Base-by-base conservation (phyloP, 2,329 filamentous ascomycete species). In the Penicillium sp. region DNA sequence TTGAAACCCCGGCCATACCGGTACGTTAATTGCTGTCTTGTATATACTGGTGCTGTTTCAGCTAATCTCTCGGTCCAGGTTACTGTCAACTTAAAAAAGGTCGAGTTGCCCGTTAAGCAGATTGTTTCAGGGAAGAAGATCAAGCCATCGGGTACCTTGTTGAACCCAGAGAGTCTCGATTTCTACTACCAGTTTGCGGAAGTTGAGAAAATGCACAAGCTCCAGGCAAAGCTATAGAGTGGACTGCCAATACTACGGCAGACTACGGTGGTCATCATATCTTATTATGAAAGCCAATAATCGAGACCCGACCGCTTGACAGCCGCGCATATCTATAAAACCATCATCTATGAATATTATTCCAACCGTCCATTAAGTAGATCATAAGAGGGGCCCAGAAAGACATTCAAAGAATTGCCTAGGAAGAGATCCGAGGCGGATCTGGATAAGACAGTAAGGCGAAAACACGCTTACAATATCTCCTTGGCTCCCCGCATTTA, bases 81-180 rank as follows among this genome's bases (percentile, higher is more conserved):
- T 0, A 94, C 89, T 0, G 84, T 94, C 56, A 94, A 92, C 66
- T 72, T 89, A 44, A 94, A 94, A 69, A 94, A 94, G 70, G 89
- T 94, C 4, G 89, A 94, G 68, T 63, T 94, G 46, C 89, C 89
- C 0, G 87, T 94, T 27, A 94, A 94, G 74, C 86, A 89, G 65
- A 94, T 94, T 56, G 85, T 94, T 0, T 90, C 83, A 0, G 89
- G 89, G 0, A 83, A 85, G 61, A 81, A 74, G 22, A 82, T 94
- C 65, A 90, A 87, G 70, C 82, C 88, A 0, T 89, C 86, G 44
- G 88, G 88, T 1, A 92, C 89, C 4, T 70, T 94, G 63, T 72
- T 88, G 47, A 94, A 95, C 63, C 89, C 89, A 0, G 73, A 87
- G 63, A 88, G 87, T 57, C 70, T 94, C 52, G 79, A 90, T 28